Percentiles rank a stretch among this genome's conserved stretches.
phyloP scores from a whole-genome alignment of 2,329 filamentous ascomycete species.

The Emmonsia crescens region DNA sequence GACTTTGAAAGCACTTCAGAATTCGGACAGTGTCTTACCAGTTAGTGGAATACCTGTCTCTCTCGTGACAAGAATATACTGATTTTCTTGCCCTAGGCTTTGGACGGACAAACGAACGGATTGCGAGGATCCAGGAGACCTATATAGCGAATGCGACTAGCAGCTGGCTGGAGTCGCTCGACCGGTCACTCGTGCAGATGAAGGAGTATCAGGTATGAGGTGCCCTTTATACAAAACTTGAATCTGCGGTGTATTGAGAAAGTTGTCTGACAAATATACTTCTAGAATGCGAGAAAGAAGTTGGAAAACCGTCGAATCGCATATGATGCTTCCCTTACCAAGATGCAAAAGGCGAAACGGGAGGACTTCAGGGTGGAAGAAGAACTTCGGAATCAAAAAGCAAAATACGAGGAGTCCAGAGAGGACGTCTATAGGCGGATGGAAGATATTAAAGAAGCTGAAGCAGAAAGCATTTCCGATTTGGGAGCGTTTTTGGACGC shows the following conservation, averaged over 20 bases:
- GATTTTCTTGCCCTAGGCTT: conserved; percentile 42
- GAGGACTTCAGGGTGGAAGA: conserved; percentile 92
- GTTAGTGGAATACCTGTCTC: conserved; percentile 36
- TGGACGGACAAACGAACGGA: conserved; percentile 77
- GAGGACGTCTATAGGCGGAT: conserved; percentile 87
- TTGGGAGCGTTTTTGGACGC: conserved; percentile 74
- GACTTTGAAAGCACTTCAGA: conserved; percentile 87
- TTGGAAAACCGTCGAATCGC: conserved; percentile 79
- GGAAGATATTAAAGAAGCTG: conserved; percentile 91
- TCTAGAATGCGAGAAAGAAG: conserved; percentile 76
- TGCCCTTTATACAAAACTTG: not conserved
- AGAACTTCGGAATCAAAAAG: conserved; percentile 78
- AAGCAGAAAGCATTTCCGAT: conserved; percentile 70
- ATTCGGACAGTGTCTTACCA: conserved; percentile 74
- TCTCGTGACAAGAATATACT: not conserved
- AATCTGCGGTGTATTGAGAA: conserved; percentile 1
- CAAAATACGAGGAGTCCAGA: conserved; percentile 90
- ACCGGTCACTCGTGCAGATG: conserved; percentile 84
- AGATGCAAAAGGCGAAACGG: conserved; percentile 86
- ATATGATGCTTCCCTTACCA: conserved; percentile 79
- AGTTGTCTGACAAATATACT: conserved; percentile 12
- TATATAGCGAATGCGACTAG: conserved; percentile 68
- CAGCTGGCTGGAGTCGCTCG: conserved; percentile 84
- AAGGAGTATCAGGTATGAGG: conserved; percentile 81
- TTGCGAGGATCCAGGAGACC: conserved; percentile 73